Conservation (phyloP, 2,329 filamentous ascomycete genomes). For the Microcyclosporella mali region DNA sequence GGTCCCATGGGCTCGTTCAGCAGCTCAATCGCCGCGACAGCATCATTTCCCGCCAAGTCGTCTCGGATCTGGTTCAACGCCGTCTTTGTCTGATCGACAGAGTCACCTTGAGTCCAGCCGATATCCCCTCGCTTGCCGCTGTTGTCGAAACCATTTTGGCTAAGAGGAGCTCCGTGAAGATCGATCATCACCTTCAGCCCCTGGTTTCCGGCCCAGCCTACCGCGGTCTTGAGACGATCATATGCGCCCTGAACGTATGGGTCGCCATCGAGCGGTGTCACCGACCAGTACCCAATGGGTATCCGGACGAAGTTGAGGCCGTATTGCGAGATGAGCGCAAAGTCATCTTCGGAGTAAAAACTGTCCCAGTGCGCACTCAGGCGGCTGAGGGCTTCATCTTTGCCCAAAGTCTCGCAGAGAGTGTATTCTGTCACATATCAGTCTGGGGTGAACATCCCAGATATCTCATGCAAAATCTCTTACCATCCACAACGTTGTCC, state of each 20-base stretch:
- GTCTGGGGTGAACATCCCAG: not conserved
- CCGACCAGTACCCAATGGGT: slow-evolving; percentile 52
- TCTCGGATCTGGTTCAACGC: slow-evolving; percentile 44
- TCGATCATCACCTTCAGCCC: slow-evolving; percentile 62
- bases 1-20: slow-evolving; percentile 45
- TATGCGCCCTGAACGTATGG: slow-evolving; percentile 46
- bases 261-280: slow-evolving; percentile 45
- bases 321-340: slow-evolving; percentile 35
- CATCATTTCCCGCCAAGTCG: slow-evolving; percentile 40
- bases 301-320: slow-evolving; percentile 43
- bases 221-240: slow-evolving; percentile 41
- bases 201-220: slow-evolving; percentile 50
- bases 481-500: slow-evolving; percentile 42
- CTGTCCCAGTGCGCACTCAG: slow-evolving; percentile 33
- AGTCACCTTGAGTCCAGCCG: slow-evolving; percentile 41
- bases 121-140: slow-evolving; percentile 48
- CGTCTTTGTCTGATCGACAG: slow-evolving; percentile 35
- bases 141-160: slow-evolving; percentile 65
- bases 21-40: slow-evolving; percentile 43
- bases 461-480: not conserved
- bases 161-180: slow-evolving; percentile 58
- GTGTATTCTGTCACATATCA: slow-evolving; percentile 25
- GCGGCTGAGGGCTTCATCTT: slow-evolving; percentile 38
- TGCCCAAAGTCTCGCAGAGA: slow-evolving; percentile 40
- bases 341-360: slow-evolving; percentile 38